Conservation (phyloP, 2,329 filamentous ascomycete species). For the Fusarium lateritium region DNA sequence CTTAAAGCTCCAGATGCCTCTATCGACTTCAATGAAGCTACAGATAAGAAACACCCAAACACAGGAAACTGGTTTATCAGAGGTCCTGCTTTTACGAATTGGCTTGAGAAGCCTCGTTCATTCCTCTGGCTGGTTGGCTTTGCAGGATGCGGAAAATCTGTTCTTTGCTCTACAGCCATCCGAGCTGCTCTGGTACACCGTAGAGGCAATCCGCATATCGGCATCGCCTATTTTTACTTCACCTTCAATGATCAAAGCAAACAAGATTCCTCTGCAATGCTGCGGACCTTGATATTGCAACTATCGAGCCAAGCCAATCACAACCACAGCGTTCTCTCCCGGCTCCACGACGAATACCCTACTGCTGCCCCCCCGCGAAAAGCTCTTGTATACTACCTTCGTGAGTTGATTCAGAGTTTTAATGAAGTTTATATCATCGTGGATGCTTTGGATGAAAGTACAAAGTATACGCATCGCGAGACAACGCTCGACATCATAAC, state of each 20-base stretch:
- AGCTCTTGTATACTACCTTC: slow-evolving; percentile 43
- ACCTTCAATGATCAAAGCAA: slow-evolving; percentile 56
- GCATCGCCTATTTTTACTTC: slow-evolving; percentile 59
- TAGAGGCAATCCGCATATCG: slow-evolving; percentile 42
- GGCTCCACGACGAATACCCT: slow-evolving; percentile 35
- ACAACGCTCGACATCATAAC: slow-evolving; percentile 48
- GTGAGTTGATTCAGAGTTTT: slow-evolving; percentile 47
- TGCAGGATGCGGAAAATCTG: too few species aligned
- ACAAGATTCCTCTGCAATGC: slow-evolving; percentile 50
- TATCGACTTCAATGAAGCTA: too few species aligned
- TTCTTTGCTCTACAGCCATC: too few species aligned
- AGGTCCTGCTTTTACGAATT: too few species aligned
- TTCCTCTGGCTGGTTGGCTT: too few species aligned
- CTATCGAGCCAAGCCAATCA: slow-evolving; percentile 49
- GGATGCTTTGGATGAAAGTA: slow-evolving; percentile 58
- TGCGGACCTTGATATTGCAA: slow-evolving; percentile 54
- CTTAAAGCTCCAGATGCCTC: too few species aligned
- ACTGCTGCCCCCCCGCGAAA: slow-evolving; percentile 36
- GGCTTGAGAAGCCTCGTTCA: too few species aligned
- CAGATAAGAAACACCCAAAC: too few species aligned
- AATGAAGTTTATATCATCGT: slow-evolving; percentile 54
- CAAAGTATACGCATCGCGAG: slow-evolving; percentile 41
- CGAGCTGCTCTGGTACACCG: slow-evolving; percentile 25
- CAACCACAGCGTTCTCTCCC: slow-evolving; percentile 33
- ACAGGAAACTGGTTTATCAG: too few species aligned